phyloP scores from a whole-genome alignment of 2,329 filamentous ascomycete species.

The Tolypocladium endophyticum region DNA sequence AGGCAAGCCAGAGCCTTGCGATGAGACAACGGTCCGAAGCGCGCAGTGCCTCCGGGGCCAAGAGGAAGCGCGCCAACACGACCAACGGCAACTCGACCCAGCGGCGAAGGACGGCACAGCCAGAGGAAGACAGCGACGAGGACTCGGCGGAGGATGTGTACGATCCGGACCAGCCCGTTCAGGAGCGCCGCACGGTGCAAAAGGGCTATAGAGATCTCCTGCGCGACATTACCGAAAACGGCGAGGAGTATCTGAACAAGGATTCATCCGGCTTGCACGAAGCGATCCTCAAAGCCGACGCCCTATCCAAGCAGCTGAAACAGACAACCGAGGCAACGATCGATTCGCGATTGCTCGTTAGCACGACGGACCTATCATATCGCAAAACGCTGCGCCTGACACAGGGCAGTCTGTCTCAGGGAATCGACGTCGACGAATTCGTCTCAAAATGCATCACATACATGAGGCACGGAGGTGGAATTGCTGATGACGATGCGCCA shows the following conservation, averaged over 20 bases:
- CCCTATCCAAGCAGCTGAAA: slow-evolving; percentile 57
- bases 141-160: slow-evolving; percentile 38
- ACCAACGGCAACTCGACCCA: slow-evolving; percentile 12
- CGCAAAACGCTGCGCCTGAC: slow-evolving; percentile 68
- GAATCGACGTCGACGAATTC: slow-evolving; percentile 84
- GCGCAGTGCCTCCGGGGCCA: slow-evolving; percentile 14
- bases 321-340: slow-evolving; percentile 87
- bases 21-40: slow-evolving; percentile 14
- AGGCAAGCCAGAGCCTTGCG: slow-evolving; percentile 10
- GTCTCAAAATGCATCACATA: slow-evolving; percentile 81
- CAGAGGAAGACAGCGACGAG: slow-evolving; percentile 7
- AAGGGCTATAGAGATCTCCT: slow-evolving; percentile 58
- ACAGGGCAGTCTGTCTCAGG: slow-evolving; percentile 60
- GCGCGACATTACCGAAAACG: slow-evolving; percentile 51
- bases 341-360: slow-evolving; percentile 78
- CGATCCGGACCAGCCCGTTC: slow-evolving; percentile 72
- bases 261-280: slow-evolving; percentile 55
- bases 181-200: slow-evolving; percentile 62
- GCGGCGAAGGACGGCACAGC: slow-evolving; percentile 7
- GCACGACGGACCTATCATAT: slow-evolving; percentile 67
- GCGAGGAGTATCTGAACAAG: slow-evolving; percentile 60
- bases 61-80: slow-evolving; percentile 20
- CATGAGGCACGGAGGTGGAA: slow-evolving; percentile 61
- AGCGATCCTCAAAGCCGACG: slow-evolving; percentile 56
- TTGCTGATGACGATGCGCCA: slow-evolving; percentile 37